phyloP scores from a whole-genome alignment of 805 yeast species.

The Lipomyces sp. region DNA sequence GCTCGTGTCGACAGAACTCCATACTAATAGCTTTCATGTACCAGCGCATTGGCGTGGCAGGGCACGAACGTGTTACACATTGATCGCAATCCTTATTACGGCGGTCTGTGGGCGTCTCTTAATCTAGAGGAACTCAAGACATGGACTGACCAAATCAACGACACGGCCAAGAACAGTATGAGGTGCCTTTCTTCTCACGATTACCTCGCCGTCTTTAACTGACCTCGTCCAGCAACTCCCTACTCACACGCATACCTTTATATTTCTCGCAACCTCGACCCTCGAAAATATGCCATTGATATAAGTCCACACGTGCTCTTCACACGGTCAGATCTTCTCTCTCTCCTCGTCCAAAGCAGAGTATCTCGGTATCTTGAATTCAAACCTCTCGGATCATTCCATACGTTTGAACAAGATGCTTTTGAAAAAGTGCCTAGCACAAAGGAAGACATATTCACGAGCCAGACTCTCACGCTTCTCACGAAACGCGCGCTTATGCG shows the following conservation, averaged over 20 bases:
- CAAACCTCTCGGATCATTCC: constrained; percentile 82
- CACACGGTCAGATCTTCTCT: constrained; percentile 82
- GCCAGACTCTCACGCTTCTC: constrained; percentile 67
- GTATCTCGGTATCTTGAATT: constrained; percentile 91
- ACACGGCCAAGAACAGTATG: constrained; percentile 22
- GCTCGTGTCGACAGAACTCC: background rate
- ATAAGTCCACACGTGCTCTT: constrained; percentile 82
- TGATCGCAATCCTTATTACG: constrained; percentile 80
- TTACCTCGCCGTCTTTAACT: background rate
- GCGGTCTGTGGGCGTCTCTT: constrained; percentile 81
- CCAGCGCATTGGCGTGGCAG: constrained; percentile 86
- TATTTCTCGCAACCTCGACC: constrained; percentile 63
- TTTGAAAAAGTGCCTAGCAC: constrained; percentile 83
- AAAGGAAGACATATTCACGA: constrained; percentile 90
- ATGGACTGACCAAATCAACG: constrained; percentile 72
- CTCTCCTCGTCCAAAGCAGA: constrained; percentile 73
- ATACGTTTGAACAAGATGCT: constrained; percentile 87
- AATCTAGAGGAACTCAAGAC: constrained; percentile 79
- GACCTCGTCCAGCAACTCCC: constrained; percentile 10
- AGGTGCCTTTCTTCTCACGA: background rate
- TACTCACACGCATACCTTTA: constrained; percentile 74
- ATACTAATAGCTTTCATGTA: background rate
- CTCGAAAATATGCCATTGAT: constrained; percentile 83
- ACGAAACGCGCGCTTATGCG: constrained; percentile 86
- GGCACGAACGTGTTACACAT: constrained; percentile 94